Base-by-base conservation (phyloP, 352 stramenopile genomes). In the Globisporangium takayamanum region DNA sequence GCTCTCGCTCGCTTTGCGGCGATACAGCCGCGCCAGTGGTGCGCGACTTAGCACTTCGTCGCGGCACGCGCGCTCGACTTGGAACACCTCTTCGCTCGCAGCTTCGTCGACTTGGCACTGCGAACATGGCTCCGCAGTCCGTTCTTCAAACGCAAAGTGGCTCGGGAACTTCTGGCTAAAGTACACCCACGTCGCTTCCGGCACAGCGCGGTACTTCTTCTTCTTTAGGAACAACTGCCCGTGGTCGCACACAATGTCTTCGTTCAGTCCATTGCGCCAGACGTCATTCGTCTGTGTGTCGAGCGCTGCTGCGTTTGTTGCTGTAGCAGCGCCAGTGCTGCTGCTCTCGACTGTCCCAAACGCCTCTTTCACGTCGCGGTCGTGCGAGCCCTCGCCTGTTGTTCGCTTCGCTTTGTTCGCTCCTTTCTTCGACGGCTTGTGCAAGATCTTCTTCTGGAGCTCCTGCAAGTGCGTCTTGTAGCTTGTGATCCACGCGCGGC, bases 191-290 rank as follows among this genome's bases (percentile, higher is more conserved):
- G 78, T 78, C 20, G 76, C 62, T 0, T 72, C 44, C 4, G 78
- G 59, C 26, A 94, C 70, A 0, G 63, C 45, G 2, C 79, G 76
- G 57, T 88, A 89, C 33, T 78, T 78, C 53, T 83, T 83, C 62
- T 88, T 89, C 56, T 89, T 69, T 11, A 89, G 61, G 18, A 62
- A 76, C 33, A 92, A 57, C 20, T 89, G 80, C 16, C 78, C 81
- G 50, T 94, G 84, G 0, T 63, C 48, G 37, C 84, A 94, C 2
- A 58, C 74, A n/a, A 94, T 87, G 58, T 94, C 84, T 59, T 84
- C 66, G 50, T 94, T 94, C 33, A 94, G 62, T 1, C 58, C 52
- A 0, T 46, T 72, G 44, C 74, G 70, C 74, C 76, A 85, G 18
- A 76, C 30, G 5, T 67, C 54, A 18, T 59, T 55, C 6, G 54